These are phyloP conservation scores for Candida wancherniae DNA, from an alignment of 805 yeast genomes.

Conservation along the genomic window DNA sequence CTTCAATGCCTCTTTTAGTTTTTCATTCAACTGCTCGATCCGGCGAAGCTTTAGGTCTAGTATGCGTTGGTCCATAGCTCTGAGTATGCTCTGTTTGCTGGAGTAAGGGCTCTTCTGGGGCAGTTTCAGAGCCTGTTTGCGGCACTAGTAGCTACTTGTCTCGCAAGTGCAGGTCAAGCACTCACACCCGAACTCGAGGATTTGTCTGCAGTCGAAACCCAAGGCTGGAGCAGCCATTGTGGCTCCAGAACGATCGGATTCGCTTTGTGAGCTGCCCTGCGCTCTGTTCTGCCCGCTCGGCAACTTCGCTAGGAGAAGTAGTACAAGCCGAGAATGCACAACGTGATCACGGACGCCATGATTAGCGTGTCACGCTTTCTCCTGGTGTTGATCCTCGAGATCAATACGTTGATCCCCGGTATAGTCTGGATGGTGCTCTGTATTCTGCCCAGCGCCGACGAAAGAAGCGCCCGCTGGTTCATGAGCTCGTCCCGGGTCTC, in stretches of 20 bases:
- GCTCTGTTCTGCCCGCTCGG: neutral
- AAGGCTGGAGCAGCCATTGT: too few species aligned
- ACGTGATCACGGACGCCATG: conserved; percentile 66
- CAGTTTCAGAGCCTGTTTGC: too few species aligned
- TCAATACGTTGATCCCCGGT: conserved; percentile 78
- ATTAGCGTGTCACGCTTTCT: conserved; percentile 84
- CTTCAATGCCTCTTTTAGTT: conserved; percentile 46
- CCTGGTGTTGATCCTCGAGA: conserved; percentile 79
- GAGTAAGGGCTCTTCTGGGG: too few species aligned
- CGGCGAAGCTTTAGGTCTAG: conserved; percentile 56
- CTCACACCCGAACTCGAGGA: too few species aligned
- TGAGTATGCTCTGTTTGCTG: too few species aligned
- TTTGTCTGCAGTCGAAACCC: too few species aligned
- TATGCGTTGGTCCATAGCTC: conserved; percentile 39
- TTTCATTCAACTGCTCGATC: conserved; percentile 51
- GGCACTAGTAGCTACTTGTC: too few species aligned
- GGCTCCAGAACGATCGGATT: too few species aligned
- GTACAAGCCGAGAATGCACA: conserved; percentile 67
- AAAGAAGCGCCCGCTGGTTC: conserved; percentile 63
- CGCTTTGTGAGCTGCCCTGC: too few species aligned
- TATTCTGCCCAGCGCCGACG: conserved; percentile 59
- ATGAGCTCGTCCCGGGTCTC: conserved; percentile 82
- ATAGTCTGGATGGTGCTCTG: conserved; percentile 58
- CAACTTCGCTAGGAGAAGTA: conserved; percentile 27
- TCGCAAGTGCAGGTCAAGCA: too few species aligned